Percentiles rank a stretch among this genome's conserved stretches.
Conservation (phyloP, 2,329 filamentous ascomycete species). For the Coniochaeta prunicola region DNA sequence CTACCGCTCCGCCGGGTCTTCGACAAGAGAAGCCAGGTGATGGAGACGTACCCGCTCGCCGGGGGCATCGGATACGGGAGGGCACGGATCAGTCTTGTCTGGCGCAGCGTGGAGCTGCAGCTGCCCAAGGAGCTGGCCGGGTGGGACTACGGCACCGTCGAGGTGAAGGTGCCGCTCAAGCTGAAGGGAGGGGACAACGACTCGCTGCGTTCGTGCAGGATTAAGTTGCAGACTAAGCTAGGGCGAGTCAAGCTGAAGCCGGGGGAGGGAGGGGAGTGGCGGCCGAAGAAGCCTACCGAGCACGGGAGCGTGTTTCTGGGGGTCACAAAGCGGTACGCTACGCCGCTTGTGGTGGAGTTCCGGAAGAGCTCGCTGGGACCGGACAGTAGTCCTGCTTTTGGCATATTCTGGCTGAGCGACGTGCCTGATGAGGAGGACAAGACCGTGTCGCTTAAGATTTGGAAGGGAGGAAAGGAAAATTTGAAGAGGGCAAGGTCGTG, state of each 20-base stretch:
- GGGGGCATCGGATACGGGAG: slow-evolving; percentile 69
- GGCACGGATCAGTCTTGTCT: slow-evolving; percentile 63
- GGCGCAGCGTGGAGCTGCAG: slow-evolving; percentile 60
- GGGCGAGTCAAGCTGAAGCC: slow-evolving; percentile 52
- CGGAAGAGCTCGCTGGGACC: slow-evolving; percentile 41
- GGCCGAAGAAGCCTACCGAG: slow-evolving; percentile 34
- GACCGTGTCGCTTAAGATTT: slow-evolving; percentile 53
- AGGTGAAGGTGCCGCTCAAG: slow-evolving; percentile 48
- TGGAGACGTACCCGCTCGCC: slow-evolving; percentile 58
- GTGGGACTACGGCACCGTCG: slow-evolving; percentile 66
- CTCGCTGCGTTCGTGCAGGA: slow-evolving; percentile 8
- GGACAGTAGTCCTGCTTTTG: slow-evolving; percentile 53
- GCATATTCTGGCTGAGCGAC: slow-evolving; percentile 63
- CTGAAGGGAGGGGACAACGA: slow-evolving; percentile 12
- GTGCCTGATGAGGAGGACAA: slow-evolving; percentile 59
- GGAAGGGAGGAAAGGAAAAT: slow-evolving; percentile 54
- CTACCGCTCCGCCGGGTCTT: slow-evolving; percentile 58
- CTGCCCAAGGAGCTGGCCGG: slow-evolving; percentile 52
- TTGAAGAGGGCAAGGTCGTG: slow-evolving; percentile 26
- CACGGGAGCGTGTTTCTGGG: slow-evolving; percentile 42
- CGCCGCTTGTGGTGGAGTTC: slow-evolving; percentile 49
- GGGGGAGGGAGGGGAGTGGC: slow-evolving; percentile 41
- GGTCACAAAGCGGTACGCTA: slow-evolving; percentile 54
- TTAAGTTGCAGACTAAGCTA: slow-evolving; percentile 20
- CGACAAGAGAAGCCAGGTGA: slow-evolving; percentile 54